Evolutionary conservation across 768 basidiomycete species (phyloP).

Genomic region (Tricholoma saponaceum): DNA sequence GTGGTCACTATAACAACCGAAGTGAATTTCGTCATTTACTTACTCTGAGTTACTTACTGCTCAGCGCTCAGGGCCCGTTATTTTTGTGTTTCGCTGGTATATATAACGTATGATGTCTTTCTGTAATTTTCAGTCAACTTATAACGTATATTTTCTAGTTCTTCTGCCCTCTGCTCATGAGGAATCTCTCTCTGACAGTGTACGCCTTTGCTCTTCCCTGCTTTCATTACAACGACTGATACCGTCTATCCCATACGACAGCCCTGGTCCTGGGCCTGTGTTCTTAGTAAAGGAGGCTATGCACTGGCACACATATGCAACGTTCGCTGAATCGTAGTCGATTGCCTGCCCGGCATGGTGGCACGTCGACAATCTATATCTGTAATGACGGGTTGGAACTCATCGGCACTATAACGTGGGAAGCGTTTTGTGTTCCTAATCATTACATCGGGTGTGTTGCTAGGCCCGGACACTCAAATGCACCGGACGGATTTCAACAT

Average conservation of each 20-base stretch:
- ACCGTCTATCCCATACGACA: slow-evolving; percentile 15
- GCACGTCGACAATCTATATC: slow-evolving; percentile 73
- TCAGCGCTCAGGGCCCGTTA: too few relatives aligned
- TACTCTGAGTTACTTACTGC: too few relatives aligned
- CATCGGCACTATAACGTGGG: slow-evolving; percentile 51
- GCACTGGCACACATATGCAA: slow-evolving; percentile 85
- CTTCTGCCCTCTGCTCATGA: slow-evolving; percentile 66
- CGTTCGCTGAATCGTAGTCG: too few relatives aligned
- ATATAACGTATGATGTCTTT: too few relatives aligned
- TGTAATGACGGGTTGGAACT: slow-evolving; percentile 84
- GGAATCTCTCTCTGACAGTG: too few relatives aligned
- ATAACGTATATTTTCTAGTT: slow-evolving; percentile 39
- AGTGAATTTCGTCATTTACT: too few relatives aligned
- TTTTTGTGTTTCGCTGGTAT: too few relatives aligned
- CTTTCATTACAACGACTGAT: slow-evolving; percentile 17
- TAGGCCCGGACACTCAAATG: slow-evolving; percentile 64
- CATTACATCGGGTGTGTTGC: slow-evolving; percentile 77
- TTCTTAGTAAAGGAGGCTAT: slow-evolving; percentile 80
- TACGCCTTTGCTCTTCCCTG: slow-evolving; percentile 14
- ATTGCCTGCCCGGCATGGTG: slow-evolving; percentile 78
- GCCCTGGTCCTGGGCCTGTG: slow-evolving; percentile 74
- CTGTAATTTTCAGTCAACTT: slow-evolving; percentile 6
- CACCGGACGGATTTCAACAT: slow-evolving; percentile 85
- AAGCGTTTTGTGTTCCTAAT: slow-evolving; percentile 67
- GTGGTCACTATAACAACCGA: too few relatives aligned